Base-by-base conservation (phyloP, 345 rosid genomes). In the Gynandropsis gynandra region DNA sequence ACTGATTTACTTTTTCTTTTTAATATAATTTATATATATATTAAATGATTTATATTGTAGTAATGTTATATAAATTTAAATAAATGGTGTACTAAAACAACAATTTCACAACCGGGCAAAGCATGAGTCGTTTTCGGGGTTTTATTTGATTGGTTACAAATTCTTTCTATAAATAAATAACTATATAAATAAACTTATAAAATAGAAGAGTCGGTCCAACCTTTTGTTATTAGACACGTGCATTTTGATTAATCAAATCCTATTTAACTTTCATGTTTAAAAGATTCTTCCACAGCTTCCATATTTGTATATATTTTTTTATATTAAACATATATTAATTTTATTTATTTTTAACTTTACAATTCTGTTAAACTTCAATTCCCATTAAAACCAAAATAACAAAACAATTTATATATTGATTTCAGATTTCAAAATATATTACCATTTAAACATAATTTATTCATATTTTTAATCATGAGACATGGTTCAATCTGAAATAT, bases 101-200 rank as follows among this genome's bases (percentile, higher is more conserved):
- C 20, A n/a, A 47, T 47, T 59, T 47, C 40, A 47, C 61, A 66
- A 54, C 65, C 71, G 65, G 56, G 61, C 71, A 59, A 66, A 53
- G 56, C 36, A 66, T 66, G 45, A 47, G 61, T 66, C 61, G 17
- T 53, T 58, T 65, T 66, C 61, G 46, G 7, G 41, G 47, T 59
- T 35, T 47, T 47, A 59, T 59, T 47, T 59, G 36, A 59, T 66
- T 66, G 70, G 70, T 53, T 66, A 59, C 41, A 41, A 40, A 9
- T 66, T 39, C 50, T 52, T 58, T 52, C 56, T 51, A 36, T 16
- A 17, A 31, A 39, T 29, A 31, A 37, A 7, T 43, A 52, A 36
- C n/a, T n/a, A n/a, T n/a, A n/a, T n/a, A n/a, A n/a, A n/a, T 7
- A 36, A 2, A 24, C 29, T 24, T 2, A 24, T 24, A 36, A 7